Percentiles rank a stretch among this genome's conserved stretches.
These are phyloP conservation scores for Hymenoscyphus salicellus DNA, from an alignment of 2,329 filamentous ascomycete species.

Conservation along the genomic window DNA sequence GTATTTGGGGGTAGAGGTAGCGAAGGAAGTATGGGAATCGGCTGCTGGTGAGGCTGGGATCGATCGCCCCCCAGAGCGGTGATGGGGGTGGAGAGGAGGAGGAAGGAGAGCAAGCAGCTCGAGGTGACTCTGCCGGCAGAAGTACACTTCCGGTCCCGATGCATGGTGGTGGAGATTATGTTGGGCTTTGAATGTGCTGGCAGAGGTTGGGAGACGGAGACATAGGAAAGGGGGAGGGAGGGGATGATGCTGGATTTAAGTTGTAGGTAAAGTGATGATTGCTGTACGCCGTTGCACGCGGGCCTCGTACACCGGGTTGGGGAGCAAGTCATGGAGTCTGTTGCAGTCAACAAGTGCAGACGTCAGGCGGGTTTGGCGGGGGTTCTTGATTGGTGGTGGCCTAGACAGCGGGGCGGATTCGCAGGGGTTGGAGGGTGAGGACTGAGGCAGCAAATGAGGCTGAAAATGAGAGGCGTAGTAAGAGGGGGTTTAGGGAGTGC, in stretches of 20 bases:
- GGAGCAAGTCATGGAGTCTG: conserved; percentile 1
- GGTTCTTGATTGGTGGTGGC: neutral
- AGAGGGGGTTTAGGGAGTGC: neutral
- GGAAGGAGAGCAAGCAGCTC: conserved; percentile 30
- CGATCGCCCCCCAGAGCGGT: conserved; percentile 36
- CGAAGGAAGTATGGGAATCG: conserved; percentile 33
- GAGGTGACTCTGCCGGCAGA: conserved; percentile 64
- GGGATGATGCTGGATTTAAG: neutral
- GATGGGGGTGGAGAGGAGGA: conserved; percentile 51
- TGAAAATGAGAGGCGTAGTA: neutral
- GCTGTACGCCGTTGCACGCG: conserved; percentile 1
- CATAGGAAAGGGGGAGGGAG: neutral
- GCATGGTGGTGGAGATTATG: conserved; percentile 7
- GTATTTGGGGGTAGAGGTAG: conserved; percentile 41
- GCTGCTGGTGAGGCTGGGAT: conserved; percentile 34
- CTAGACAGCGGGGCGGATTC: neutral
- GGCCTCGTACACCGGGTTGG: neutral
- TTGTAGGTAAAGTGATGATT: neutral
- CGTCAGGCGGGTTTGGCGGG: neutral
- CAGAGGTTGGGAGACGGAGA: conserved; percentile 10
- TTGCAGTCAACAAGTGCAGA: neutral
- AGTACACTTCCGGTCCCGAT: conserved; percentile 39
- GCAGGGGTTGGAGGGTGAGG: neutral
- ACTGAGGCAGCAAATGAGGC: neutral
- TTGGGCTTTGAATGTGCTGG: neutral